These are phyloP conservation scores for Rhizoctonia solani DNA, from an alignment of 1,284 basidiomycete species.

Conservation along the genomic window DNA sequence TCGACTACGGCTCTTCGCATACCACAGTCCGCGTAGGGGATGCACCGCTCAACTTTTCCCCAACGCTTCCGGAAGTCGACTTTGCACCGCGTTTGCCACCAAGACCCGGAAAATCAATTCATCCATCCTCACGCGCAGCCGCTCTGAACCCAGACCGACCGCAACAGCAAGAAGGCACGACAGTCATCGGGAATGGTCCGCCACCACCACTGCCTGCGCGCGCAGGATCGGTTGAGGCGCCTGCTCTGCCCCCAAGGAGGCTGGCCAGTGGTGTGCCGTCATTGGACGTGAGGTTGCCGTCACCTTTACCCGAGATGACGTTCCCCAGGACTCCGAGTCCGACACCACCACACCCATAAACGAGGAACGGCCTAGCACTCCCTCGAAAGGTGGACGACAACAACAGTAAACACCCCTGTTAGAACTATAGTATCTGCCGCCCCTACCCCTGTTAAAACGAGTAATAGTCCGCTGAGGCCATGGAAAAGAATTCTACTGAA, in stretches of 20 bases:
- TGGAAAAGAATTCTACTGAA: not conserved
- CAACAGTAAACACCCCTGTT: constrained; percentile 3
- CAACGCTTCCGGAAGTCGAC: constrained; percentile 52
- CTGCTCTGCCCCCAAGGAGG: constrained; percentile 5
- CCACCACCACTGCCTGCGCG: constrained; percentile 10
- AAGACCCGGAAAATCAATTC: constrained; percentile 72
- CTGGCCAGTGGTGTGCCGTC: not conserved
- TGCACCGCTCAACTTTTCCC: constrained; percentile 17
- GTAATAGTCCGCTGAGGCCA: constrained; percentile 4
- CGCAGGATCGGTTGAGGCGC: constrained; percentile 8
- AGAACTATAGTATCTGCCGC: not conserved
- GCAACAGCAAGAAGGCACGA: not conserved
- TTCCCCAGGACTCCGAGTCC: constrained; percentile 17
- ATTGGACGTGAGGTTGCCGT: constrained; percentile 27
- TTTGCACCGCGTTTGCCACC: constrained; percentile 71
- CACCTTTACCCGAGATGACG: constrained; percentile 25
- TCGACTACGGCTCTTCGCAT: constrained; percentile 68
- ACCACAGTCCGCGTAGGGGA: constrained; percentile 54
- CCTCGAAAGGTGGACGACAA: not conserved
- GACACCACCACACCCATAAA: not conserved
- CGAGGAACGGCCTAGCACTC: constrained; percentile 10
- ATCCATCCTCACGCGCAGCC: constrained; percentile 56
- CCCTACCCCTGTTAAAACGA: not conserved
- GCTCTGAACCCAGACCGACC: constrained; percentile 11
- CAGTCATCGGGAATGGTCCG: not conserved